These are phyloP conservation scores for Dipodascus albidus DNA, from an alignment of 805 yeast species.

Conservation along the genomic window DNA sequence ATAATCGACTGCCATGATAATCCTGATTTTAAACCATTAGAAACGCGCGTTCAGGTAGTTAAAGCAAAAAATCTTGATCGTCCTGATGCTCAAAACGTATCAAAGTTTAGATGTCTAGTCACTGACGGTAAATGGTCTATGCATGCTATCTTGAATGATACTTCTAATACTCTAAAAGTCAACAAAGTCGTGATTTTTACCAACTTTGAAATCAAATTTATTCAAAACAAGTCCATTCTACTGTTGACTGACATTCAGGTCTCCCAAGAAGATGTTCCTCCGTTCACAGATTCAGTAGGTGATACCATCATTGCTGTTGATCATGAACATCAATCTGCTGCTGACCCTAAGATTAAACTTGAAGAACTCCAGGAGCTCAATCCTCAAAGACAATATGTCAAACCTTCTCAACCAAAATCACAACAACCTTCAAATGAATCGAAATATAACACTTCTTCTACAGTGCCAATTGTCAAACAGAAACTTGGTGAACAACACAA, in stretches of 20 bases:
- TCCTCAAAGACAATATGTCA: neutral
- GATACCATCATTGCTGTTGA: neutral
- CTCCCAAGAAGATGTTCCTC: neutral
- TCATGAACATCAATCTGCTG: neutral
- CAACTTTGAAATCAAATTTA: neutral
- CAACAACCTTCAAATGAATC: neutral
- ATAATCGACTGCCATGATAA: neutral
- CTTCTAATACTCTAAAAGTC: neutral
- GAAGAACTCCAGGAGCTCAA: neutral
- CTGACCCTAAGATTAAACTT: neutral
- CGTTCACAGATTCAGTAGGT: neutral
- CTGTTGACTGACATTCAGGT: neutral
- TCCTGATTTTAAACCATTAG: neutral
- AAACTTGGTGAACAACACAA: conserved; percentile 17
- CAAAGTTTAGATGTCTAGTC: neutral
- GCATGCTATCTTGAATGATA: neutral
- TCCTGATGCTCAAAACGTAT: neutral
- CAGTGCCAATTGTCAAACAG: conserved; percentile 2
- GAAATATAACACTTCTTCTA: conserved; percentile 2
- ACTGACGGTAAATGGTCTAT: conserved; percentile 1
- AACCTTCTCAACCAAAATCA: neutral
- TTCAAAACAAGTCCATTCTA: neutral
- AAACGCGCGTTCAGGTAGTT: neutral
- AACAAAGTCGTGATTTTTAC: neutral
- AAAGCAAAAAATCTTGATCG: neutral